Evolutionary conservation across 345 rosid genomes (phyloP).

Genomic region (Boechera stricta): DNA sequence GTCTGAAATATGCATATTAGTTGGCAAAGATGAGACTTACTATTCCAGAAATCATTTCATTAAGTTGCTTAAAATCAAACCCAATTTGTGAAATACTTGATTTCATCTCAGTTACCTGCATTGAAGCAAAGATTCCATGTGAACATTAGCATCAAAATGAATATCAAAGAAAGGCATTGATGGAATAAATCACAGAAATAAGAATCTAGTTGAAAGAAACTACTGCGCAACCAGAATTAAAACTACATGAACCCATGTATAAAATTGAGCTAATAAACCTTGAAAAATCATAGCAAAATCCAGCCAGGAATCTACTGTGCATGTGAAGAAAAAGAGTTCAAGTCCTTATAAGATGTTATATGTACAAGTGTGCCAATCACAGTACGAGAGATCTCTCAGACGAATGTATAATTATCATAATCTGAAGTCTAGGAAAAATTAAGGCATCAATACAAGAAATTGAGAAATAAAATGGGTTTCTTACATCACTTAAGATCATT

Average conservation of each 20-base stretch:
- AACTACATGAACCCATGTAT: not conserved
- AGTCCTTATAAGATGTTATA: constrained; percentile 12
- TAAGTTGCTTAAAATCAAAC: constrained; percentile 64
- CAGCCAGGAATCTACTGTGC: not conserved
- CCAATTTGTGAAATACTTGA: constrained; percentile 83
- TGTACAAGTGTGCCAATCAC: not conserved
- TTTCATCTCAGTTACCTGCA: constrained; percentile 74
- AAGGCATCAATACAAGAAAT: constrained; percentile 23
- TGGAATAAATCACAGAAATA: not conserved
- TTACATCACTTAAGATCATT: constrained; percentile 68
- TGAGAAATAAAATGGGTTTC: constrained; percentile 9
- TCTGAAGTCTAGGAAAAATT: not conserved
- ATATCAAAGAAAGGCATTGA: not conserved
- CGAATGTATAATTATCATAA: constrained; percentile 7
- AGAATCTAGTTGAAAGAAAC: constrained; percentile 3
- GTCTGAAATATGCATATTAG: constrained; percentile 4
- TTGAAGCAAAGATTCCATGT: constrained; percentile 32
- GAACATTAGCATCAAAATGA: constrained; percentile 28
- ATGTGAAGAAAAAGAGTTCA: not conserved
- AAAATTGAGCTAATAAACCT: not conserved
- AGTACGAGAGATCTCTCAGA: not conserved
- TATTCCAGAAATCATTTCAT: constrained; percentile 76
- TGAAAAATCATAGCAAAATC: not conserved
- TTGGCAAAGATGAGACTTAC: constrained; percentile 55
- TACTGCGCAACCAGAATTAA: not conserved